Conservation (phyloP, 1,284 basidiomycete species). For the Moesziomyces antarcticus region DNA sequence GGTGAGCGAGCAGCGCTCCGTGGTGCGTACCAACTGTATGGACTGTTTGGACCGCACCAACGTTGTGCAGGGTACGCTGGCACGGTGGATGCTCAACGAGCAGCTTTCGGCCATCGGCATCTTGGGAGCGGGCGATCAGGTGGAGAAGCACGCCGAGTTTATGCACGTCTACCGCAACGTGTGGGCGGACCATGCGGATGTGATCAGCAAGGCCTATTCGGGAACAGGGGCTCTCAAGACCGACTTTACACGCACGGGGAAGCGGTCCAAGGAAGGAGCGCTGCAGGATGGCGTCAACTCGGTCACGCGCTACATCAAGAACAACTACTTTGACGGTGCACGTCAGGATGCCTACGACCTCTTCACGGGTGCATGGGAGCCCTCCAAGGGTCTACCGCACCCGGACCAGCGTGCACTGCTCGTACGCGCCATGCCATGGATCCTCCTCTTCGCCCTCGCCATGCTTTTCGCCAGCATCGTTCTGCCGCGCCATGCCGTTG, state of each 20-base stretch:
- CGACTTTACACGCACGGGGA: constrained; percentile 91
- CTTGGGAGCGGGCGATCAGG: constrained; percentile 51
- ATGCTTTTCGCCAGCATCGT: constrained; percentile 74
- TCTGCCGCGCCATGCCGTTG: constrained; percentile 42
- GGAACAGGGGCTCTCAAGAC: constrained; percentile 97
- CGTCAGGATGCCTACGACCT: constrained; percentile 80
- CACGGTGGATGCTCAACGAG: constrained; percentile 70
- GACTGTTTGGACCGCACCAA: constrained; percentile 92
- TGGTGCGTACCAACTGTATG: constrained; percentile 75
- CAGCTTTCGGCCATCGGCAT: constrained; percentile 75
- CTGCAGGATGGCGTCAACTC: constrained; percentile 91
- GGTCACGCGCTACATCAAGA: constrained; percentile 87
- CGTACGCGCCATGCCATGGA: constrained; percentile 85
- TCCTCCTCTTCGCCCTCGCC: constrained; percentile 78
- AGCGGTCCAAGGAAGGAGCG: constrained; percentile 80
- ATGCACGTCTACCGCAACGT: constrained; percentile 88
- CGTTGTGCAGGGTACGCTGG: constrained; percentile 78
- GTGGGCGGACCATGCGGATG: constrained; percentile 97
- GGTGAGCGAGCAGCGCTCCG: constrained; percentile 67
- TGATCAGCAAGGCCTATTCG: constrained; percentile 88
- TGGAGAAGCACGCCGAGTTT: constrained; percentile 60
- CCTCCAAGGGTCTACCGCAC: constrained; percentile 76
- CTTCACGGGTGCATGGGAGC: constrained; percentile 86
- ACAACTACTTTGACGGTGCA: constrained; percentile 96
- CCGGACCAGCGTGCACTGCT: constrained; percentile 82